Conservation (phyloP, 345 rosid genomes). For the Pistacia atlantica region DNA sequence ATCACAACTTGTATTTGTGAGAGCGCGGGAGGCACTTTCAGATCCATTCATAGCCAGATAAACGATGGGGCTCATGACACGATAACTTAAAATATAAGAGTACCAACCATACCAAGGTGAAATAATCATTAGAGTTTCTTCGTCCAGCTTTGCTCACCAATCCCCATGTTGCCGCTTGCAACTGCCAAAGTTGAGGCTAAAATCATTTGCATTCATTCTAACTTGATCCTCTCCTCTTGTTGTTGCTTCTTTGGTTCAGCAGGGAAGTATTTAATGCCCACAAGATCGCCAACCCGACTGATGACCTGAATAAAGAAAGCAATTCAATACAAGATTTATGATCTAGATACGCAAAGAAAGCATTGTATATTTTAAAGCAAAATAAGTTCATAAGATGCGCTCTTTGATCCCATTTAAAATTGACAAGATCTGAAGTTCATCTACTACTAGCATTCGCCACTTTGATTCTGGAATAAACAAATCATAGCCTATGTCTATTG, state of each 20-base stretch:
- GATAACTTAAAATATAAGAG: conserved; percentile 6
- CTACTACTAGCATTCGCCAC: not conserved
- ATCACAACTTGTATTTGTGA: not conserved
- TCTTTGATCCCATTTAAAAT: not conserved
- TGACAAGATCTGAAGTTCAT: not conserved
- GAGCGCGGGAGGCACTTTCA: not conserved
- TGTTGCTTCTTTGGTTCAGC: conserved; percentile 66
- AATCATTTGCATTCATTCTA: conserved; percentile 21
- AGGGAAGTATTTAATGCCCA: conserved; percentile 85
- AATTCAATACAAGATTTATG: not conserved
- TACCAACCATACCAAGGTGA: conserved; percentile 1
- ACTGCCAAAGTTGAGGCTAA: not conserved
- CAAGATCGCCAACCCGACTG: conserved; percentile 73
- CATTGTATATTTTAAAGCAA: conserved; percentile 4
- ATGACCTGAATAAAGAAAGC: conserved; percentile 52
- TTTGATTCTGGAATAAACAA: not conserved
- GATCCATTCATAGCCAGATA: conserved; percentile 8
- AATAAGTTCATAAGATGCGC: not conserved
- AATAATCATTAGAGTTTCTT: conserved; percentile 1
- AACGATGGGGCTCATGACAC: not conserved
- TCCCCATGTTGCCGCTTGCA: not conserved
- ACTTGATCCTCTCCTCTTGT: conserved; percentile 34
- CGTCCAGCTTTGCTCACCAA: conserved; percentile 6
- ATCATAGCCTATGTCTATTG: not conserved
- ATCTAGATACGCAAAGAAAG: not conserved